phyloP scores from a whole-genome alignment of 2,329 filamentous ascomycete genomes.

The Aspergillus sp. region DNA sequence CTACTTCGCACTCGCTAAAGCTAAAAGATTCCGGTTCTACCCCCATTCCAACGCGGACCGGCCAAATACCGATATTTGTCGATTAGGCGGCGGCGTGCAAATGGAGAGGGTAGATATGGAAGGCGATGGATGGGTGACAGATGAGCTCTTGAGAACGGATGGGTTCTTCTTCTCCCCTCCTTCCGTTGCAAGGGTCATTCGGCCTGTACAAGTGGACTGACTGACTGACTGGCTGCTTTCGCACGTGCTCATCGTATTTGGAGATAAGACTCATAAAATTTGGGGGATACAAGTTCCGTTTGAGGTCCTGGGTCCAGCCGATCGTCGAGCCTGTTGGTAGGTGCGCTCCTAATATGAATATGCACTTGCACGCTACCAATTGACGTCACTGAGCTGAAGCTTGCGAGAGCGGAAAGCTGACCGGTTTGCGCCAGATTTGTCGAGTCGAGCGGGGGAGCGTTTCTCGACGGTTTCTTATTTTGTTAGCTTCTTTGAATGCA shows the following conservation, averaged over 20 bases:
- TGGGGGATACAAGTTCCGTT: background rate
- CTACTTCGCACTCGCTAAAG: background rate
- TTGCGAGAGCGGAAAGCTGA: slow-evolving; percentile 81
- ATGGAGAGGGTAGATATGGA: background rate
- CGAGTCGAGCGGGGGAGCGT: slow-evolving; percentile 41
- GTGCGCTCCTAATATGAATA: background rate
- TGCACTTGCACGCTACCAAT: slow-evolving; percentile 67
- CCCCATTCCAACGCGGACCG: too few species aligned
- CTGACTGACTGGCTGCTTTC: background rate
- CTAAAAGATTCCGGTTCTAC: background rate
- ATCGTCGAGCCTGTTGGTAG: background rate
- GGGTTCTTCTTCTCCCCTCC: background rate
- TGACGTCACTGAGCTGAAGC: slow-evolving; percentile 92
- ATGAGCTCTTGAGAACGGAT: background rate
- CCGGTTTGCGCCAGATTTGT: slow-evolving; percentile 64
- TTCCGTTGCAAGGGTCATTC: too few species aligned
- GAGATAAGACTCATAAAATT: background rate
- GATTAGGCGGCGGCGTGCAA: background rate
- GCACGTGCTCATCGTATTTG: background rate
- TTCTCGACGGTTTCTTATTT: slow-evolving; percentile 38
- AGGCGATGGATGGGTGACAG: background rate
- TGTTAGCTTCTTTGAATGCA: slow-evolving; percentile 27
- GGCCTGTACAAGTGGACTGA: background rate
- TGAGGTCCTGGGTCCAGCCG: background rate
- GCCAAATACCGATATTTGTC: background rate